phyloP scores from a whole-genome alignment of 2,329 filamentous ascomycete genomes.

The Pseudogymnoascus sp. region DNA sequence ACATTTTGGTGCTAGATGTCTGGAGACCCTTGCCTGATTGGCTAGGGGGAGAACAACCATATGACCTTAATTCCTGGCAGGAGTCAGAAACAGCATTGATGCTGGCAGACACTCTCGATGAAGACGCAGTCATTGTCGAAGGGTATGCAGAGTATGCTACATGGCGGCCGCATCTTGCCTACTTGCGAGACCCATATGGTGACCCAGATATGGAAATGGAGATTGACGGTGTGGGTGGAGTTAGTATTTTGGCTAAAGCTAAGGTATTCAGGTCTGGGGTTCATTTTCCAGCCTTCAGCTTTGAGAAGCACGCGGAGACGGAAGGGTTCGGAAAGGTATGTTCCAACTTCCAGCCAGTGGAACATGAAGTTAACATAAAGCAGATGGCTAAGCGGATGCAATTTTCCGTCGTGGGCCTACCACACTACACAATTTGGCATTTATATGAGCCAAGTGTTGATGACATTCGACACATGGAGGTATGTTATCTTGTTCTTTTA shows the following conservation, averaged over 20 bases:
- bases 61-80: conserved; percentile 98
- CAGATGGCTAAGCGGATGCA: conserved; percentile 97
- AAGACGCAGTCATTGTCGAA: conserved; percentile 97
- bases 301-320: conserved; percentile 96
- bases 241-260: conserved; percentile 94
- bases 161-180: conserved; percentile 93
- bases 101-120: conserved; percentile 87
- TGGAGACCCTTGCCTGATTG: conserved; percentile 98
- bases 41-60: conserved; percentile 96
- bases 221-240: conserved; percentile 93
- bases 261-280: conserved; percentile 90
- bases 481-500: conserved; percentile 26
- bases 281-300: conserved; percentile 97
- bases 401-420: conserved; percentile 88
- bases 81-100: conserved; percentile 95
- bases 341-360: neutral
- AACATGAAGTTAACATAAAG: conserved; percentile 11
- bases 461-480: conserved; percentile 94
- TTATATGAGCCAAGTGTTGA: conserved; percentile 98
- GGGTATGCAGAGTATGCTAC: conserved; percentile 98
- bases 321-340: conserved; percentile 95
- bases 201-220: conserved; percentile 99
- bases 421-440: conserved; percentile 99
- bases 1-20: conserved; percentile 55
- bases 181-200: conserved; percentile 90